Percentiles rank a stretch among this genome's conserved stretches.
Conservation (phyloP, 768 basidiomycete genomes). For the Amanita pallidorosea region DNA sequence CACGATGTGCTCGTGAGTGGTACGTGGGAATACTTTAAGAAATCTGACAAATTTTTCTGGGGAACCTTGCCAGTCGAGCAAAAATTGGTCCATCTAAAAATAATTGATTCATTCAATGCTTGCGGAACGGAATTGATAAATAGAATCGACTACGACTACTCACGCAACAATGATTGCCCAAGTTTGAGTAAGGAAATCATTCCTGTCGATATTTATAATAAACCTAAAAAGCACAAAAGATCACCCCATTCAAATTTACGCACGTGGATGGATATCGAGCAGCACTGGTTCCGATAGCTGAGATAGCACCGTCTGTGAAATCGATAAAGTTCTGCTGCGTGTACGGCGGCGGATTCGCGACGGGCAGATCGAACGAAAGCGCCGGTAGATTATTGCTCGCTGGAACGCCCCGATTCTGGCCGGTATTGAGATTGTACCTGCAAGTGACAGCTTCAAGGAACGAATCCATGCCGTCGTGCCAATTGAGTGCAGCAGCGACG, state of each 20-base stretch:
- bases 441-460: slow-evolving; percentile 9
- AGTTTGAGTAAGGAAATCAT: background rate
- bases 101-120: too few species aligned
- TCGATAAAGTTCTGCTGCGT: slow-evolving; percentile 7
- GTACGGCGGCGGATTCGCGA: slow-evolving; percentile 5
- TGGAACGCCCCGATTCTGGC: background rate
- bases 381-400: slow-evolving; percentile 4
- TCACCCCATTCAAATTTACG: background rate
- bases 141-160: background rate
- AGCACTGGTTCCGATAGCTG: slow-evolving; percentile 1
- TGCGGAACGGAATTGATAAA: too few species aligned
- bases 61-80: slow-evolving; percentile 7
- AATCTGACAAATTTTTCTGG: slow-evolving; percentile 7
- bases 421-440: slow-evolving; percentile 6
- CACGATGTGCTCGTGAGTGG: slow-evolving; percentile 7
- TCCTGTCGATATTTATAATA: background rate
- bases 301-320: slow-evolving; percentile 4
- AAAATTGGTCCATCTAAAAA: slow-evolving; percentile 8
- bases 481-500: slow-evolving; percentile 8
- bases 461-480: slow-evolving; percentile 8
- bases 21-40: slow-evolving; percentile 6
- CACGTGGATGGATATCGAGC: slow-evolving; percentile 5
- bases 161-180: slow-evolving; percentile 8
- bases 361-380: slow-evolving; percentile 4
- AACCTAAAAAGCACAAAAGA: too few species aligned